Evolutionary conservation across 2,329 filamentous ascomycete genomes (phyloP).

Genomic region (Monosporascus sp.): DNA sequence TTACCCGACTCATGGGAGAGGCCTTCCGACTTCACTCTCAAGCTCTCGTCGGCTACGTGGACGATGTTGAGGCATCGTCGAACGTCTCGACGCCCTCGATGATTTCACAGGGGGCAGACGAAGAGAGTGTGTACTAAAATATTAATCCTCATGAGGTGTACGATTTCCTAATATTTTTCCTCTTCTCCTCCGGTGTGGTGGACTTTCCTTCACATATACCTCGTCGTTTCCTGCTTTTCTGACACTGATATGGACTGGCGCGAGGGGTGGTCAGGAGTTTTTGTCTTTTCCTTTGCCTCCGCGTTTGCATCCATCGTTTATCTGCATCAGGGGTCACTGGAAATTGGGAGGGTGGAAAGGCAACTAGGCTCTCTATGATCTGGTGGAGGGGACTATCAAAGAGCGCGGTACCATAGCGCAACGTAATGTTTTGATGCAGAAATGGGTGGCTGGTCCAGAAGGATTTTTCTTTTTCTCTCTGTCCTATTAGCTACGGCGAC

Average conservation of each 20-base stretch:
- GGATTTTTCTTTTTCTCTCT: constrained; percentile 37
- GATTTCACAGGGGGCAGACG: constrained; percentile 65
- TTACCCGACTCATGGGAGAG: constrained; percentile 94
- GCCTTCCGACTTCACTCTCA: constrained; percentile 96
- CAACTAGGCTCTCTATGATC: constrained; percentile 25
- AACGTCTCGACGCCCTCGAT: constrained; percentile 66
- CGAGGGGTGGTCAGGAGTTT: constrained; percentile 23
- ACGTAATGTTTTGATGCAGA: constrained; percentile 32
- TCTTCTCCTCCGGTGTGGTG: constrained; percentile 22
- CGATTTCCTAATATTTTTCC: constrained; percentile 42
- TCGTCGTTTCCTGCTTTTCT: constrained; percentile 29
- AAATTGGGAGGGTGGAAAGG: constrained; percentile 25
- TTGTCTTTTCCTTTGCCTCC: constrained; percentile 22
- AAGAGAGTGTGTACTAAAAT: constrained; percentile 66
- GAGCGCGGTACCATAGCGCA: constrained; percentile 22
- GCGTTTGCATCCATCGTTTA: constrained; percentile 25
- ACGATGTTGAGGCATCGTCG: constrained; percentile 68
- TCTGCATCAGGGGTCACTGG: constrained; percentile 29
- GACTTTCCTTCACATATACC: constrained; percentile 42
- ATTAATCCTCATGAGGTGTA: constrained; percentile 43
- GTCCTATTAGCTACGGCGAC: constrained; percentile 43
- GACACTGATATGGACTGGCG: constrained; percentile 25
- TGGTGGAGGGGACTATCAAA: constrained; percentile 20
- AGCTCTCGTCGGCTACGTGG: constrained; percentile 89
- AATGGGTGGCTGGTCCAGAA: constrained; percentile 32